Percentiles rank a stretch among this genome's conserved stretches.
These are phyloP conservation scores for Colletotrichum sidae DNA, from an alignment of 2,329 filamentous ascomycete species.

Conservation along the genomic window DNA sequence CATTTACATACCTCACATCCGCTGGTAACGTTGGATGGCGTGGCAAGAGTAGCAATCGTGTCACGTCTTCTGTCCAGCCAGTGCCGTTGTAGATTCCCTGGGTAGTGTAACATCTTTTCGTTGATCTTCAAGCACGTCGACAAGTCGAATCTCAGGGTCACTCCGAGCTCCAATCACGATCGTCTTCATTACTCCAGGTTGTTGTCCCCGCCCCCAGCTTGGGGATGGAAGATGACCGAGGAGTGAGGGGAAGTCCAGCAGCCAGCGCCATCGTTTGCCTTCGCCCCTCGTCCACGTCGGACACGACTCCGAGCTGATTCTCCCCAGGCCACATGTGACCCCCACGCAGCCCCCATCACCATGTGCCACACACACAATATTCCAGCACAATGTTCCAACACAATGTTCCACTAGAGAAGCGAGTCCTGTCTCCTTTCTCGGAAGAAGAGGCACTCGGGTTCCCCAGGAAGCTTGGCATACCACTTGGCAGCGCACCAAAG, in stretches of 20 bases:
- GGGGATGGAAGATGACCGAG: conserved; percentile 21
- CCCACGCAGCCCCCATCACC: conserved; percentile 2
- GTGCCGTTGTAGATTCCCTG: no score
- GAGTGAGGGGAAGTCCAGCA: conserved; percentile 25
- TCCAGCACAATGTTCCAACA: no score
- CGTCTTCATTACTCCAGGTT: background rate
- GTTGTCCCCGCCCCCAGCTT: conserved; percentile 14
- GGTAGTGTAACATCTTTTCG: no score
- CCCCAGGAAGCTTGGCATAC: background rate
- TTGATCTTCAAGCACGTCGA: no score
- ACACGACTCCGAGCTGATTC: conserved; percentile 12
- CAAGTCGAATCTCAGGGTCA: no score
- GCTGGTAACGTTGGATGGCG: no score
- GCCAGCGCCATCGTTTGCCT: background rate
- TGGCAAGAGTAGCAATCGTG: no score
- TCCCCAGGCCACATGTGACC: background rate
- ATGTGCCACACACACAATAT: background rate
- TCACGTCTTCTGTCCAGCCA: no score
- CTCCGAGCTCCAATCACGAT: conserved; percentile 8
- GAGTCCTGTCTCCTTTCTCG: no score
- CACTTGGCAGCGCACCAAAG: background rate
- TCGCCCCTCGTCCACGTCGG: background rate
- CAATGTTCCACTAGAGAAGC: no score
- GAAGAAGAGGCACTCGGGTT: background rate
- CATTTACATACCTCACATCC: no score